phyloP scores from a whole-genome alignment of 164 flowering plant species.

The Berberis vulgaris region DNA sequence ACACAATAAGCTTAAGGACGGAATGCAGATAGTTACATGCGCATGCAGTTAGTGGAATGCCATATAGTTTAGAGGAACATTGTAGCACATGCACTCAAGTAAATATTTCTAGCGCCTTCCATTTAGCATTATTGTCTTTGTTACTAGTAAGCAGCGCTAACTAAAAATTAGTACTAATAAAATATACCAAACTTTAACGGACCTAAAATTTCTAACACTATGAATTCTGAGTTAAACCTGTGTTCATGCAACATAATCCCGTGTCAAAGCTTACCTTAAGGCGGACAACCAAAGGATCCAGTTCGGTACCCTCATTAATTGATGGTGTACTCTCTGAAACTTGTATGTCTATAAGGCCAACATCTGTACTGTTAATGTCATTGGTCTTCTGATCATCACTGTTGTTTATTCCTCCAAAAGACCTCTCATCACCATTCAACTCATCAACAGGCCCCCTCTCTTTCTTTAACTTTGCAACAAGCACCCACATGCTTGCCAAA shows the following conservation, averaged over 20 bases:
- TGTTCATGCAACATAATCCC: background rate
- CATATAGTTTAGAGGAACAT: too few species aligned
- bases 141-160: too few species aligned
- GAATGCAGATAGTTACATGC: too few species aligned
- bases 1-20: too few species aligned
- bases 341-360: slow-evolving; percentile 30
- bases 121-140: too few species aligned
- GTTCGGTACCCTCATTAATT: slow-evolving; percentile 33
- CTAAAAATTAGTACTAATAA: too few species aligned
- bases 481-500: slow-evolving; percentile 98
- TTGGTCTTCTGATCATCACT: slow-evolving; percentile 24
- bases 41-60: too few species aligned
- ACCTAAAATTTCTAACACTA: too few species aligned
- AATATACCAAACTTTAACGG: too few species aligned
- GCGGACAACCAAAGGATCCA: slow-evolving; percentile 75
- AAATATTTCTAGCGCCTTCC: too few species aligned
- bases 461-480: slow-evolving; percentile 92
- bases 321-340: slow-evolving; percentile 31
- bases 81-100: too few species aligned
- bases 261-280: slow-evolving; percentile 50
- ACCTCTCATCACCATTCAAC: background rate
- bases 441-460: slow-evolving; percentile 32
- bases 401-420: slow-evolving; percentile 17
- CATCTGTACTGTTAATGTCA: slow-evolving; percentile 22
- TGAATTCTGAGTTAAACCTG: background rate